Conservation (phyloP, 805 yeast genomes). For the Sugiyamaella boreocaroliniensis region DNA sequence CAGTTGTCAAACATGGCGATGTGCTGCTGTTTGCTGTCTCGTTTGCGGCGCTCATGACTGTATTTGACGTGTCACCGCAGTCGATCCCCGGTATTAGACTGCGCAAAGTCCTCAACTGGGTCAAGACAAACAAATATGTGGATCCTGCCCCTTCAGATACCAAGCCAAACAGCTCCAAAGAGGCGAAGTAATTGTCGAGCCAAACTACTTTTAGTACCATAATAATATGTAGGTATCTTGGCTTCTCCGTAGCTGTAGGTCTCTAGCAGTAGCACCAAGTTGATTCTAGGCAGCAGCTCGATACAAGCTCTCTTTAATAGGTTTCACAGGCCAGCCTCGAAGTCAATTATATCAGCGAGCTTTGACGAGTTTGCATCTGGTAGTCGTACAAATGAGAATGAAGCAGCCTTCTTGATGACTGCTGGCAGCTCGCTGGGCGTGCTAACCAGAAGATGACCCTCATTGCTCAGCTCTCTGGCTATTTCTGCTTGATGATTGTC, state of each 20-base stretch:
- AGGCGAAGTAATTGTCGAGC: not conserved
- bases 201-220: too few species aligned
- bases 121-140: slow-evolving; percentile 24
- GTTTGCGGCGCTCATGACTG: slow-evolving; percentile 29
- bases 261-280: too few species aligned
- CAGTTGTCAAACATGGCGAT: slow-evolving; percentile 28
- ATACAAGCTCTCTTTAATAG: not conserved
- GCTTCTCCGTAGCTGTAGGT: too few species aligned
- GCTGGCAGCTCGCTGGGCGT: slow-evolving; percentile 2
- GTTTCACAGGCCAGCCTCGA: slow-evolving; percentile 16
- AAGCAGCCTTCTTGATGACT: not conserved
- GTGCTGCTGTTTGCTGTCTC: slow-evolving; percentile 28
- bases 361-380: slow-evolving; percentile 14
- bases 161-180: not conserved
- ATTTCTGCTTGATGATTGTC: slow-evolving; percentile 81
- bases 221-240: too few species aligned
- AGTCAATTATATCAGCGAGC: slow-evolving; percentile 16
- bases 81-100: slow-evolving; percentile 23
- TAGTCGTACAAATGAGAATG: slow-evolving; percentile 9
- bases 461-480: slow-evolving; percentile 46
- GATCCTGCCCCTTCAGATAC: slow-evolving; percentile 17
- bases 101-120: slow-evolving; percentile 29
- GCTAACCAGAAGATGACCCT: slow-evolving; percentile 7
- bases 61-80: slow-evolving; percentile 26
- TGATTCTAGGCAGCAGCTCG: too few species aligned